Base-by-base conservation (phyloP, 441 rosid species). In the Adansonia rubrostipa region DNA sequence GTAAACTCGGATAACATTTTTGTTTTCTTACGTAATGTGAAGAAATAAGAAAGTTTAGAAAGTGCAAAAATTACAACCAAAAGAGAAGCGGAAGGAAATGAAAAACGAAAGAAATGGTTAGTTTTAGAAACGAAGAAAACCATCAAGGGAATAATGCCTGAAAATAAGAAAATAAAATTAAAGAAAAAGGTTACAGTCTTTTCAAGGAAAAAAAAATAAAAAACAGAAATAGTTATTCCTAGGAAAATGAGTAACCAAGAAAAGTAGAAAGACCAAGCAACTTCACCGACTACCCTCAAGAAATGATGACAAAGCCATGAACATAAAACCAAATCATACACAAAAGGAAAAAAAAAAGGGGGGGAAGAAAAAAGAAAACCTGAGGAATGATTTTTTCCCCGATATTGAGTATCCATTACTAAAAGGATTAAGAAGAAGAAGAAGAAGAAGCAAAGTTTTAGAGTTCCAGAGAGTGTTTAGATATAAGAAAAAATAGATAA, bases 381-480 rank as follows among this genome's bases (percentile, higher is more conserved):
- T 61, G 83, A 11, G 3, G 86, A 54, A 20, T 79, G 78, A 40
- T 58, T 66, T 63, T 68, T 84, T 2, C 57, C 69, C 24, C 80
- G 87, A 62, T 74, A 82, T 78, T 81, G 87, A 73, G 61, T 57
- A 9, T 81, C 83, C 89, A 84, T 86, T 5, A 63, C 42, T 6
- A 58, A 24, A 33, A 20, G 9, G 19, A 57, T n/a, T 6, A 24
- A 24, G 28, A 71, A 56, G 64, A 56, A 42, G 20, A 57, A 36
- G 28, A 20, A 67, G 60, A 0, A 24, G 45, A 5, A 28, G 22
- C 36, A 65, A 71, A 0, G 20, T 42, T 57, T 56, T 13, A 66
- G 47, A 6, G 73, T 54, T 50, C 9, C 1, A 20, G 17, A 9
- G 71, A 42, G 74, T 14, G 76, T 9, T 71, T 63, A 61, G 71